Conservation (phyloP, 2,329 filamentous ascomycete species). For the Calonectria montana region DNA sequence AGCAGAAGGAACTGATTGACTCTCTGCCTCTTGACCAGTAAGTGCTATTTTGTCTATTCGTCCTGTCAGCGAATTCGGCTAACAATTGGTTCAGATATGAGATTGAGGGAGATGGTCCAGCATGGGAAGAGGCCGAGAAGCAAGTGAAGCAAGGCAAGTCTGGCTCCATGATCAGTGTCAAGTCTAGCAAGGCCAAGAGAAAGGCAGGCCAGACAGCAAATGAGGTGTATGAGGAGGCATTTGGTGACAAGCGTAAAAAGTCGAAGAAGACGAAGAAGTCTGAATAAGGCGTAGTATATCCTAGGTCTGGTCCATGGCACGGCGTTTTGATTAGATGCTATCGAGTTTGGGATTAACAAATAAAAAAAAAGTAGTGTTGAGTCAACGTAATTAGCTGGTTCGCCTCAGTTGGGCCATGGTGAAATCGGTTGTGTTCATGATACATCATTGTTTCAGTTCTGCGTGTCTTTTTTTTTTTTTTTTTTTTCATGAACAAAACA, state of each 20-base stretch:
- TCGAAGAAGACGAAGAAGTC: slow-evolving; percentile 55
- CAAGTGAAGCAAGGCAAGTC: slow-evolving; percentile 73
- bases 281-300: slow-evolving; percentile 37
- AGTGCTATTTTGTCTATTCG: slow-evolving; percentile 23
- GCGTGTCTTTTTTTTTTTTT: neutral
- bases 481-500: neutral
- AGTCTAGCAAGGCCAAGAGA: slow-evolving; percentile 80
- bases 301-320: slow-evolving; percentile 36
- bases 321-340: slow-evolving; percentile 37
- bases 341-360: neutral
- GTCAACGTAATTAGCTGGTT: neutral
- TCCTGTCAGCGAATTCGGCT: neutral
- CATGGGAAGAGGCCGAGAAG: slow-evolving; percentile 79
- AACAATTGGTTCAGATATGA: slow-evolving; percentile 63
- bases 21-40: slow-evolving; percentile 84
- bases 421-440: neutral
- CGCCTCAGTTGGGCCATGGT: neutral
- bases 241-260: slow-evolving; percentile 70
- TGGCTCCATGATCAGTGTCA: slow-evolving; percentile 81
- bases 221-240: slow-evolving; percentile 72
- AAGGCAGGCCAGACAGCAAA: slow-evolving; percentile 73
- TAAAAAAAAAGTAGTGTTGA: slow-evolving; percentile 5
- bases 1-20: slow-evolving; percentile 90
- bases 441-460: neutral
- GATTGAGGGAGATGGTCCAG: slow-evolving; percentile 70